phyloP scores from a whole-genome alignment of 257 asterid species.

The Plectranthus barbatus region DNA sequence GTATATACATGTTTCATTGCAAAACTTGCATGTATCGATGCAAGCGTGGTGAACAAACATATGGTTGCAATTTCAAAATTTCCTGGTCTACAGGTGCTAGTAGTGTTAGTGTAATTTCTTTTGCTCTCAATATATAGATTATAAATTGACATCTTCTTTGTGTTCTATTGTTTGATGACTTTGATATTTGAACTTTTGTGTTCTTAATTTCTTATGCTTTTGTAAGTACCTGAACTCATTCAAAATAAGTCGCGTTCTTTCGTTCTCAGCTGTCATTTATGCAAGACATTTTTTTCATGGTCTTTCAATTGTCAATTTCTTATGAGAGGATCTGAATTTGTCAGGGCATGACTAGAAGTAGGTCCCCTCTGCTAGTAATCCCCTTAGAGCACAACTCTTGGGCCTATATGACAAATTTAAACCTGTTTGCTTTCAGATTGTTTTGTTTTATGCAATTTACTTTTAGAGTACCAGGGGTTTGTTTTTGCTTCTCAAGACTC shows the following conservation, averaged over 20 bases:
- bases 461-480: neutral
- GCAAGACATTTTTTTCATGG: neutral
- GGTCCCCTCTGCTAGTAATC: neutral
- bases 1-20: neutral
- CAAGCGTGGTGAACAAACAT: neutral
- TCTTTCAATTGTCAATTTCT: neutral
- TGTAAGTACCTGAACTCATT: conserved; percentile 1
- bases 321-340: neutral
- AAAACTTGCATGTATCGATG: neutral
- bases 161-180: neutral
- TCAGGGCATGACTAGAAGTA: neutral
- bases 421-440: neutral
- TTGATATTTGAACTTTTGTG: neutral
- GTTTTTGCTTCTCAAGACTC: neutral
- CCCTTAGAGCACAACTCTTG: neutral
- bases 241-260: neutral
- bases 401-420: conserved; percentile 8
- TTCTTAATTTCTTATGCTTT: neutral
- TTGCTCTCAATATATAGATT: neutral
- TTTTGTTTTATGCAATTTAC: neutral
- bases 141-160: neutral
- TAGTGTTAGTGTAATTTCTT: neutral
- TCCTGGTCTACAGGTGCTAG: neutral
- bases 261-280: neutral
- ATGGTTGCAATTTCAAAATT: neutral